Base-by-base conservation (phyloP, 257 asterid genomes). In the Solanum infundibuliforme region DNA sequence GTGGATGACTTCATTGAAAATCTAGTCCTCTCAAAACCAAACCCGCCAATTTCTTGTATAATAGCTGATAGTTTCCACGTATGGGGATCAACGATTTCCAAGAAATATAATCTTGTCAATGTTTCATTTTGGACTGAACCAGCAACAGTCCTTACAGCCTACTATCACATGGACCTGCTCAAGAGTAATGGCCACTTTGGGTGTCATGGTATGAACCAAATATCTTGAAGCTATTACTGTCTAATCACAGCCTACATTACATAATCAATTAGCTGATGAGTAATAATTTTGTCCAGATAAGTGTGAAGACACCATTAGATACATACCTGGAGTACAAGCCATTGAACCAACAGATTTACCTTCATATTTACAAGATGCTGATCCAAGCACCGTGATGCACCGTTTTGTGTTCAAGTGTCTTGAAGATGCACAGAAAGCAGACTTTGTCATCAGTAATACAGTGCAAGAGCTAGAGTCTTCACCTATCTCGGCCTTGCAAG, bases 111-210 rank as follows among this genome's bases (percentile, higher is more conserved):
- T 5, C 83, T 94, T 20, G 90, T 94, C 46, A 88, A 91, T 43
- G 93, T 91, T 18, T 93, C 96, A n/a, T 91, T 93, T 85, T 94
- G 96, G 96, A 93, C 98, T 27, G 91, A 93, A 76, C 91, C 96
- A 16, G 95, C 95, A 4, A 69, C 91, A 20, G 94, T 90, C 0
- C 92, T 90, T 86, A 90, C 94, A 1, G 10, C 87, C 21, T 12
- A 89, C 43, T 92, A 92, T 88, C 94, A 93, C 89, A 74, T 87
- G 90, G 87, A 95, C 66, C 92, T 95, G 21, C 88, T 94, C 3
- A 84, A 90, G 71, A 52, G 85, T 68, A 91, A 92, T 29, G 93
- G 96, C 48, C 94, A 92, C 31, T 90, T 90, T 13, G 93, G 89
- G 0, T 91, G 87, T 39, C 32, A 68, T 29, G 93, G 94, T 76